Base-by-base conservation (phyloP, 1,139 yeast species). In the Blastobotrys capitulatus region DNA sequence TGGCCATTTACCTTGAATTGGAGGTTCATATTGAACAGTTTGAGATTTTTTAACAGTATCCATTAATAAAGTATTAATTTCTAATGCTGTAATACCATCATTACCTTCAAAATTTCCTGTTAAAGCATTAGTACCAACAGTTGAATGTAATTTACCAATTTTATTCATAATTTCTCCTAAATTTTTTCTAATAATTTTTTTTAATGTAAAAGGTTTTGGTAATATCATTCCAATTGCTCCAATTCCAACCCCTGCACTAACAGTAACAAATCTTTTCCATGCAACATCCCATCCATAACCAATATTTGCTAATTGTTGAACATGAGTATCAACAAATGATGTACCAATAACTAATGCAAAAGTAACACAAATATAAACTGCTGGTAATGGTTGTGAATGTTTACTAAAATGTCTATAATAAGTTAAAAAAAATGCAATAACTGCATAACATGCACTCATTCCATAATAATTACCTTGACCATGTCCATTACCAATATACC, bases 201-300 rank as follows among this genome's bases (percentile, higher is more conserved):
- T 59, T 10, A 63, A 63, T 10, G 67, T 61, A 12, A 32, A 52
- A 0, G 71, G 65, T 29, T 55, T 52, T 5, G 72, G 72, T 25
- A 68, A 51, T 9, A 65, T 47, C 6, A 64, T 56, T n/a, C 65
- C 66, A 20, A 68, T 32, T 37, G 62, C 63, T 1, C 67, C 68
- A n/a, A 66, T 50, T 1, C 60, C 29, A 8, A 67, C 50, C 2
- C 72, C 72, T 19, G 61, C 56, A 9, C 58, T 37, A 10, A 66
- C 70, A 0, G 65, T 59, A 8, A 63, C 64, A 31, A 64, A 65
- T 22, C 72, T 59, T 7, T 63, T 53, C 71, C 71, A 68, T 1
- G 70, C 70, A 13, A 65, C 65, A 1, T 55, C 48, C 53, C 59
- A 67, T 1, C 72, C 72, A n/a, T 45, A 42, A 4, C 67, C 67